Evolutionary conservation across 2,329 filamentous ascomycete genomes (phyloP).

Genomic region (Teratosphaeria gauchensis): DNA sequence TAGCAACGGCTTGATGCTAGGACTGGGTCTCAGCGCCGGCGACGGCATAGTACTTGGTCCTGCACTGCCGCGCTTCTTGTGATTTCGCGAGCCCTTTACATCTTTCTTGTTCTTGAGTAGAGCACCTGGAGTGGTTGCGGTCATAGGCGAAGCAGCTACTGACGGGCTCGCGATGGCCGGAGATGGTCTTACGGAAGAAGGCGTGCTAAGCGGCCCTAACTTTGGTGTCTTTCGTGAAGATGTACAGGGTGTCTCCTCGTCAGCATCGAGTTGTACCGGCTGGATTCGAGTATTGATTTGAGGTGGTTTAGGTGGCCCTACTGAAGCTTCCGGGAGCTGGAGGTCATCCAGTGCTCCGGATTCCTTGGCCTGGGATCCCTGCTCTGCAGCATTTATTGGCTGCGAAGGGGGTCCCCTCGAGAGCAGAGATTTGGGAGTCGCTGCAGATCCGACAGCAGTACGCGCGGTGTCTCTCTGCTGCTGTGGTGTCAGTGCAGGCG

Average conservation of each 20-base stretch:
- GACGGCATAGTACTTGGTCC: slow-evolving; percentile 58
- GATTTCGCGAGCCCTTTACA: slow-evolving; percentile 33
- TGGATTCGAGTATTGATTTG: slow-evolving; percentile 41
- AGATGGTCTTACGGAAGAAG: slow-evolving; percentile 25
- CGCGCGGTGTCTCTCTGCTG: slow-evolving; percentile 15
- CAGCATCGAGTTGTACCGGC: slow-evolving; percentile 30
- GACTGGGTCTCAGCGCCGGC: slow-evolving; percentile 79
- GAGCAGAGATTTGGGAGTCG: slow-evolving; percentile 25
- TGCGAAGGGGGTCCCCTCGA: slow-evolving; percentile 6
- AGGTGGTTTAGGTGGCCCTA: slow-evolving; percentile 26
- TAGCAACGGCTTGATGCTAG: slow-evolving; percentile 83
- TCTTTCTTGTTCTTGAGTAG: slow-evolving; percentile 24
- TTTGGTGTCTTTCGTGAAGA: slow-evolving; percentile 61
- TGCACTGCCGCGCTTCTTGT: slow-evolving; percentile 58
- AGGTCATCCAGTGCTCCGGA: background rate
- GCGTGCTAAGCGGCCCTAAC: slow-evolving; percentile 47
- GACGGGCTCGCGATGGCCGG: slow-evolving; percentile 45
- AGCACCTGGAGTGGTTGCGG: slow-evolving; percentile 32
- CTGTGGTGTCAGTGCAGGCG: slow-evolving; percentile 56
- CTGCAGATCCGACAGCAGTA: slow-evolving; percentile 12
- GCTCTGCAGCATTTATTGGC: background rate
- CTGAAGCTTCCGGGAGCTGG: background rate
- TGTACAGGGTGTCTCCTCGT: slow-evolving; percentile 47
- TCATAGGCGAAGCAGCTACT: slow-evolving; percentile 35
- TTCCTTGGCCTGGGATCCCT: background rate